These are phyloP conservation scores for Aspergillus sp. DNA, from an alignment of 2,329 filamentous ascomycete species.

Conservation along the genomic window DNA sequence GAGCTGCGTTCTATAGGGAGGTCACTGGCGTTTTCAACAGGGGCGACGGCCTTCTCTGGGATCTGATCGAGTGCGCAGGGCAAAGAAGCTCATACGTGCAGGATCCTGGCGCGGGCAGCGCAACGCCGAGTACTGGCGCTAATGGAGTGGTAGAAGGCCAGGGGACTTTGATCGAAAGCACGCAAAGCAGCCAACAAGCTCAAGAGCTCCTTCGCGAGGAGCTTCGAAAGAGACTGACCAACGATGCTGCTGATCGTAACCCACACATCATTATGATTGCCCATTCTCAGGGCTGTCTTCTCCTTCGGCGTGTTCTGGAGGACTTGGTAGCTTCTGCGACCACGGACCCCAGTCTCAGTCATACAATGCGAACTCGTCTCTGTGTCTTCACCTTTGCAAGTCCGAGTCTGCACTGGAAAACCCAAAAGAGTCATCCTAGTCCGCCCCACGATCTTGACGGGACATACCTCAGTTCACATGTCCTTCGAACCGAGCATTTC, in stretches of 20 bases:
- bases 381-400: conserved; percentile 2
- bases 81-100: neutral
- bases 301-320: neutral
- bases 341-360: neutral
- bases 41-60: conserved; percentile 1
- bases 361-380: neutral
- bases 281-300: conserved; percentile 1
- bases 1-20: neutral
- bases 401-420: neutral
- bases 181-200: neutral
- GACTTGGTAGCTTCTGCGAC: neutral
- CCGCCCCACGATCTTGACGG: neutral
- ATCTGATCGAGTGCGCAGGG: neutral
- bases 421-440: neutral
- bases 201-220: neutral
- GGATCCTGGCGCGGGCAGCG: no score
- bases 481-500: neutral
- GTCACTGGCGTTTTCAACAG: neutral
- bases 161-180: neutral
- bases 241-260: neutral
- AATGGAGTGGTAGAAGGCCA: neutral
- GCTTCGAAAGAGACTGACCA: no score
- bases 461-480: neutral
- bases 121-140: neutral
- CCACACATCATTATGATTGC: neutral